Base-by-base conservation (phyloP, 148 eudicot species). In the Rhododendron williamsianum region DNA sequence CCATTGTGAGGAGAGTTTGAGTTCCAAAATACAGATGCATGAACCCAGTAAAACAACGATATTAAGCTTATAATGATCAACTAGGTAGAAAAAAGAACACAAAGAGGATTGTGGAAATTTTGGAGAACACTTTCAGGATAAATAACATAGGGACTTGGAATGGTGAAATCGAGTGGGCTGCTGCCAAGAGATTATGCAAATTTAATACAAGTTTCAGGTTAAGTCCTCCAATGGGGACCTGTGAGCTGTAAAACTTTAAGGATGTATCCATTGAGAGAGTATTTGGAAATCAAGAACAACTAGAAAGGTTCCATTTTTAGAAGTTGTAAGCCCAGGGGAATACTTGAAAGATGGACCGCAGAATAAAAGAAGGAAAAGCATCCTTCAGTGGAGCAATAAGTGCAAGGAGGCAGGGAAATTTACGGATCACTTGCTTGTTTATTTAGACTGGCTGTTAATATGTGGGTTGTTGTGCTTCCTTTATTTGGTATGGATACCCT, bases 391-490 rank as follows among this genome's bases (percentile, higher is more conserved):
- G 83, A 56, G 72, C 27, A 54, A n/a, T 33, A 35, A 18, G 48
- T 18, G 71, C 83, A 49, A 81, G 51, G 48, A 81, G 71, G n/a
- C 33, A 81, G 48, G 71, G 9, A 79, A 56, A 36, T 81, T 81
- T 9, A 41, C 23, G 7, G 9, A 81, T 81, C 48, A 10, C 49
- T 58, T 19, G 48, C 49, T 81, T 81, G 45, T 81, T 65, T 45
- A 3, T 54, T 33, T 30, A 54, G 67, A 54, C 6, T 52, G 69
- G 67, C 65, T 35, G 45, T 5, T 3, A 54, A 80, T 36, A 33
- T 54, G 45, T 80, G 23, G 65, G 6, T 33, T 30, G 15, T 30
- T 18, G 65, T 52, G 65, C 27, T 18, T 30, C 60, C 67, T 16
- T 80, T 36, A 7, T 52, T 80, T 16, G 12, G 67, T 80, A 51